These are phyloP conservation scores for Aspergillus piperis DNA, from an alignment of 2,329 filamentous ascomycete species.

Conservation along the genomic window DNA sequence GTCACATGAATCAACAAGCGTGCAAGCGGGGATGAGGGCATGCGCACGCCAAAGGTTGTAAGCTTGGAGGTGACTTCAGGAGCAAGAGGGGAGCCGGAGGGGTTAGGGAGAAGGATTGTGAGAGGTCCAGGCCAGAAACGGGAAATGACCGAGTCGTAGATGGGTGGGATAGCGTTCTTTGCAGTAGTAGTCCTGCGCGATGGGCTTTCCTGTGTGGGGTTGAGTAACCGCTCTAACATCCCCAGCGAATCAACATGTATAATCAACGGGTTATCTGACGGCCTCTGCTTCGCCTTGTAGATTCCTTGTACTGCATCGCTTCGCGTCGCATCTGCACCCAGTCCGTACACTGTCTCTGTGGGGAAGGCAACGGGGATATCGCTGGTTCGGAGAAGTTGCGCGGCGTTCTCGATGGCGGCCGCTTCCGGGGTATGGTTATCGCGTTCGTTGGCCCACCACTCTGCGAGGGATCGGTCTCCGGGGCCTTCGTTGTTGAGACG, in stretches of 20 bases:
- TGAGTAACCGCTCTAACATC: constrained; percentile 69
- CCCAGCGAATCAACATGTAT: constrained; percentile 81
- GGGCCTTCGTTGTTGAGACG: constrained; percentile 39
- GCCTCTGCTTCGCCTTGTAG: constrained; percentile 84
- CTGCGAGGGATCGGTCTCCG: constrained; percentile 34
- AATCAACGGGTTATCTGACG: constrained; percentile 93
- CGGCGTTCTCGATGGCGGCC: constrained; percentile 63
- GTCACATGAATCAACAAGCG: constrained; percentile 80
- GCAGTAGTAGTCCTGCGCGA: constrained; percentile 33
- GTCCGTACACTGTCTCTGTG: constrained; percentile 95
- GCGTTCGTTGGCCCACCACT: constrained; percentile 44
- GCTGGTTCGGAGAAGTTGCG: constrained; percentile 63
- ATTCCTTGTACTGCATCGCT: constrained; percentile 85
- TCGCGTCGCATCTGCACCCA: constrained; percentile 93
- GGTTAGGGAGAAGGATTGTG: constrained; percentile 83
- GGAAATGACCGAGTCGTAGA: constrained; percentile 76
- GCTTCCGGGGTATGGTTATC: constrained; percentile 47
- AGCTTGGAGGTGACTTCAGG: constrained; percentile 90
- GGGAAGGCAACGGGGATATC: constrained; percentile 88
- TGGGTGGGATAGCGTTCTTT: constrained; percentile 59
- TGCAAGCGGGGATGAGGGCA: constrained; percentile 84
- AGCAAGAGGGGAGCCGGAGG: constrained; percentile 68
- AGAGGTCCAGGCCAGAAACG: constrained; percentile 93
- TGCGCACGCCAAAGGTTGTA: constrained; percentile 81
- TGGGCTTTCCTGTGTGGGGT: constrained; percentile 32